These are phyloP conservation scores for Colletotrichum sp. DNA, from an alignment of 2,329 filamentous ascomycete genomes.

Conservation along the genomic window DNA sequence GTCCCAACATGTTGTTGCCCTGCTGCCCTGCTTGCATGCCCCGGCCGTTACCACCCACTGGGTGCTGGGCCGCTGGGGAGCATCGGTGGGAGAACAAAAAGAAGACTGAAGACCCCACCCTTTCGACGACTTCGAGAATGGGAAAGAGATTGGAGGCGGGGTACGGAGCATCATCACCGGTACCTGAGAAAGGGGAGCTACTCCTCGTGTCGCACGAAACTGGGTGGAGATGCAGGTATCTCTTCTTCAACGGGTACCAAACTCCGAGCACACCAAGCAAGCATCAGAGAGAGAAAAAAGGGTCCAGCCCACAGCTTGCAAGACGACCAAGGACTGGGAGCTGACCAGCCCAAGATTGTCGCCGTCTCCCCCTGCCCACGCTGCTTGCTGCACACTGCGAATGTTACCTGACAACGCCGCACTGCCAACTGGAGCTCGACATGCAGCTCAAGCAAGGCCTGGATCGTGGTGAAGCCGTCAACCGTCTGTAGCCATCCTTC, in stretches of 20 bases:
- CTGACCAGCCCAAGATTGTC: not conserved
- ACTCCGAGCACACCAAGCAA: not conserved
- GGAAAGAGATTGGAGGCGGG: slow-evolving; percentile 18
- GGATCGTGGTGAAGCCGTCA: not conserved
- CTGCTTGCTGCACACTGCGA: not conserved
- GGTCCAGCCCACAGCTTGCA: not conserved
- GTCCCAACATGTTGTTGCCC: not conserved
- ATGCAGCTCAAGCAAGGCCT: not conserved
- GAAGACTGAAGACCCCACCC: not conserved
- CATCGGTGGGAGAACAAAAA: not conserved
- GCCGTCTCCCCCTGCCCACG: not conserved
- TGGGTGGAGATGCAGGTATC: not conserved
- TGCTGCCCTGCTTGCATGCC: not conserved
- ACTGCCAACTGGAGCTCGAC: not conserved
- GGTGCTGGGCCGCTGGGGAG: slow-evolving; percentile 12
- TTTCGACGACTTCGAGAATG: slow-evolving; percentile 13
- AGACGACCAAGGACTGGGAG: not conserved
- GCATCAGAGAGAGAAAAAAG: not conserved
- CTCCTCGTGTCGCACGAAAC: not conserved
- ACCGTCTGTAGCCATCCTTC: not conserved
- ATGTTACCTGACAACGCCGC: not conserved
- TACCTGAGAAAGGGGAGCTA: not conserved
- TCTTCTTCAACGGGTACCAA: not conserved
- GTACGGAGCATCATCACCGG: not conserved
- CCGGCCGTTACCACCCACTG: not conserved